Percentiles rank a stretch among this genome's conserved stretches.
Evolutionary conservation across 2,329 filamentous ascomycete species (phyloP).

Genomic region (Ceratocystis cacaofunesta): DNA sequence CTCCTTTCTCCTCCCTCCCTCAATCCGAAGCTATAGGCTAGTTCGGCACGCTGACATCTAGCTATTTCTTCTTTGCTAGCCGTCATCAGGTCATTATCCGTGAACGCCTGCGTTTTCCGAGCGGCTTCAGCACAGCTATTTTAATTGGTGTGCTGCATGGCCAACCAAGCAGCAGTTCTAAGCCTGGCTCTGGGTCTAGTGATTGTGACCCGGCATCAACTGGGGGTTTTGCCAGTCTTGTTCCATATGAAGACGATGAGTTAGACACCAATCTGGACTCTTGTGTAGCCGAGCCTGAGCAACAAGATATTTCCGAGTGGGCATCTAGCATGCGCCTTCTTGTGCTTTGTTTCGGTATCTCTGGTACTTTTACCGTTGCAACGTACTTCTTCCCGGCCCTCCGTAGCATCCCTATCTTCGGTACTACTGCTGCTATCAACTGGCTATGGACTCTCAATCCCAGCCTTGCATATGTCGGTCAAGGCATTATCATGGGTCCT

Average conservation of each 20-base stretch:
- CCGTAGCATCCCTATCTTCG: conserved; percentile 77
- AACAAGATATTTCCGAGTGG: conserved; percentile 26
- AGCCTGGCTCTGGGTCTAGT: conserved; percentile 5
- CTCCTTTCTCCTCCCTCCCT: not conserved
- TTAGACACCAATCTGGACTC: conserved; percentile 22
- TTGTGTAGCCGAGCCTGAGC: conserved; percentile 21
- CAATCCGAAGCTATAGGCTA: not conserved
- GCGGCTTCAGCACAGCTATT: conserved; percentile 85
- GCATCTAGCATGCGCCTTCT: conserved; percentile 39
- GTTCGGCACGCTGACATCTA: not conserved
- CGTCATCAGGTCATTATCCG: conserved; percentile 82
- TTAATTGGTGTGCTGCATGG: conserved; percentile 86
- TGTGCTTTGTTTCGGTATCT: conserved; percentile 41
- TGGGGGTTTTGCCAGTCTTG: conserved; percentile 31
- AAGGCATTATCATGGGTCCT: conserved; percentile 97
- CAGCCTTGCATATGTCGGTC: conserved; percentile 90
- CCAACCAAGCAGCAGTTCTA: conserved; percentile 22
- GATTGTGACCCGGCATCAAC: not conserved
- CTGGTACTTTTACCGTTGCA: conserved; percentile 56
- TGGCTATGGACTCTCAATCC: conserved; percentile 98
- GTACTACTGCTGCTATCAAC: conserved; percentile 51
- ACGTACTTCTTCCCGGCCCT: conserved; percentile 84
- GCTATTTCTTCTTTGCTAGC: conserved; percentile 22
- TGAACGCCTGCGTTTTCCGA: conserved; percentile 86
- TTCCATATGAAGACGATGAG: conserved; percentile 22